These are phyloP conservation scores for Balamuthia mandrillaris DNA, from an alignment of 208 protist species.

Conservation along the genomic window DNA sequence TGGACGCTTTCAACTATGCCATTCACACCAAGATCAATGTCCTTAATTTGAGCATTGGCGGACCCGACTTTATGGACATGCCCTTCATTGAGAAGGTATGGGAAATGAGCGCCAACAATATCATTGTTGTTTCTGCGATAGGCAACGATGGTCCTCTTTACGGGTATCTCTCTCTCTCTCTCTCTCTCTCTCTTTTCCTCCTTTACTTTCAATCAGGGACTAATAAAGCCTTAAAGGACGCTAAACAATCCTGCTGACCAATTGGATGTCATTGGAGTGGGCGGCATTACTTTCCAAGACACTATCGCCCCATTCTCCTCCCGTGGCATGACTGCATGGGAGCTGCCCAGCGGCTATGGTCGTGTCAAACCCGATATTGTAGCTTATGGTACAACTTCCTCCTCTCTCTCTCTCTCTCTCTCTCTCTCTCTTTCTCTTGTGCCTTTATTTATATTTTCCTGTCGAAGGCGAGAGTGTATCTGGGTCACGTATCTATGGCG, in stretches of 20 bases:
- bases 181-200: neutral
- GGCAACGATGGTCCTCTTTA: conserved; percentile 94
- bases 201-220: neutral
- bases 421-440: conserved; percentile 35
- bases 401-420: too few relatives aligned
- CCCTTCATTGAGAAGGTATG: conserved; percentile 84
- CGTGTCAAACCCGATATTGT: conserved; percentile 94
- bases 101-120: conserved; percentile 79
- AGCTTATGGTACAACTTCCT: conserved; percentile 71
- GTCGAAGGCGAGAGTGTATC: conserved; percentile 43
- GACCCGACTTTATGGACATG: conserved; percentile 88
- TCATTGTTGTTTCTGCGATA: conserved; percentile 91
- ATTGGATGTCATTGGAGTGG: conserved; percentile 89
- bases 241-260: conserved; percentile 93
- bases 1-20: conserved; percentile 91
- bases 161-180: conserved; percentile 58
- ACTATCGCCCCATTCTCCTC: conserved; percentile 83
- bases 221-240: conserved; percentile 60
- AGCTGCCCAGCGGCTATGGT: conserved; percentile 87
- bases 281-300: conserved; percentile 62
- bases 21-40: conserved; percentile 77
- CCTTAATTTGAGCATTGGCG: conserved; percentile 93
- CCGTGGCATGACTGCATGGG: conserved; percentile 86
- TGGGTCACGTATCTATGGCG: conserved; percentile 39
- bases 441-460: too few relatives aligned